phyloP scores from a whole-genome alignment of 73 alveolate genomes.

The Symbiodinium natans region DNA sequence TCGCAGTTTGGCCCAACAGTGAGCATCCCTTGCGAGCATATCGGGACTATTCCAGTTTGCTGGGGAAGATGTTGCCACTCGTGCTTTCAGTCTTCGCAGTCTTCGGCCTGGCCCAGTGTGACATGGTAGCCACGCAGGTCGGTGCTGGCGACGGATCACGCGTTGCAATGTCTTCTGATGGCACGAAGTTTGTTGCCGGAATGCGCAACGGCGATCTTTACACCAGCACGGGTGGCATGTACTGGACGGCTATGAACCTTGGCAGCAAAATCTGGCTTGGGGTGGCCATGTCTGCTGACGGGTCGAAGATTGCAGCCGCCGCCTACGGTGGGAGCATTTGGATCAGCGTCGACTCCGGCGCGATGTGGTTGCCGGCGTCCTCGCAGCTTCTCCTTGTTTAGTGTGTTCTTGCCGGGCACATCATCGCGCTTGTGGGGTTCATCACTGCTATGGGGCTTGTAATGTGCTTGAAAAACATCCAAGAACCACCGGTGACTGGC shows the following conservation, averaged over 20 bases:
- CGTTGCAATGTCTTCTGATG: background rate
- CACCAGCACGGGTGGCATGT: background rate
- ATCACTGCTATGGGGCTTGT: background rate
- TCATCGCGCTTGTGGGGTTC: background rate
- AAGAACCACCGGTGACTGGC: background rate
- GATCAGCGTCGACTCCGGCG: slow-evolving; percentile 1
- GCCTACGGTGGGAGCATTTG: background rate
- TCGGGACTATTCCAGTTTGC: background rate
- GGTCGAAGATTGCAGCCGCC: background rate
- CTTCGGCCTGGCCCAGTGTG: background rate
- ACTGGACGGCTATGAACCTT: background rate
- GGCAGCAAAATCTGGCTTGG: background rate
- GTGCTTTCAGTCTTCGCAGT: background rate
- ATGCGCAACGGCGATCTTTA: background rate
- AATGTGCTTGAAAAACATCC: background rate
- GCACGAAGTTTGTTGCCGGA: background rate
- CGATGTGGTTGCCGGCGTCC: background rate
- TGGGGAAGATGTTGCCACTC: background rate
- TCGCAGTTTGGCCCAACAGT: background rate
- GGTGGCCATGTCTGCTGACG: slow-evolving; percentile 14
- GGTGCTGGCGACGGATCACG: background rate
- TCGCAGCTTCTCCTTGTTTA: background rate
- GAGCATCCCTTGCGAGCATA: background rate
- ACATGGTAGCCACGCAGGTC: background rate
- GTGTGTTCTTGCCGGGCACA: background rate